Conservation (phyloP, 2,329 filamentous ascomycete species). For the Aspergillus ochraceoroseus region DNA sequence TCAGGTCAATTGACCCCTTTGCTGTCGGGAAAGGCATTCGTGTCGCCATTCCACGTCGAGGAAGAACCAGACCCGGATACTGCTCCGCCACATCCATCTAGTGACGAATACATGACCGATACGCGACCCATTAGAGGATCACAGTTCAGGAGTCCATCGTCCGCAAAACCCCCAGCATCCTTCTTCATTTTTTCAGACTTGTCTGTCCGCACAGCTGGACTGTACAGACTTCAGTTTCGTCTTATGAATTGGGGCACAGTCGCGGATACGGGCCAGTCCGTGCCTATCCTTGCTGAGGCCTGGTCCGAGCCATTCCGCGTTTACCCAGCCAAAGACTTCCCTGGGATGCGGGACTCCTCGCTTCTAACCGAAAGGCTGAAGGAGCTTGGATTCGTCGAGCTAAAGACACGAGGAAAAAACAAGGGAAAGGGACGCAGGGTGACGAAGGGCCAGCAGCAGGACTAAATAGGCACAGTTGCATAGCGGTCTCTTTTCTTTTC, state of each 20-base stretch:
- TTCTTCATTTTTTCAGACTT: constrained; percentile 49
- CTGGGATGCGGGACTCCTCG: constrained; percentile 42
- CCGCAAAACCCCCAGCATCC: constrained; percentile 31
- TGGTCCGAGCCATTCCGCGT: constrained; percentile 43
- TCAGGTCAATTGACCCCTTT: constrained; percentile 27
- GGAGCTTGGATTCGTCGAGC: constrained; percentile 39
- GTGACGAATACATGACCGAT: constrained; percentile 13
- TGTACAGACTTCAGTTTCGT: constrained; percentile 45
- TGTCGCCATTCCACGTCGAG: constrained; percentile 42
- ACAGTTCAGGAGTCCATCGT: constrained; percentile 14
- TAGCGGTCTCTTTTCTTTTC: background rate
- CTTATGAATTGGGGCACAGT: constrained; percentile 42
- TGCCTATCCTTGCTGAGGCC: constrained; percentile 38
- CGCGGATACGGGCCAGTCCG: constrained; percentile 33
- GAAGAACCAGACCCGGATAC: constrained; percentile 43
- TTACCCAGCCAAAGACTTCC: constrained; percentile 44
- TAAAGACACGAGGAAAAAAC: constrained; percentile 39
- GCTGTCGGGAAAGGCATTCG: constrained; percentile 39
- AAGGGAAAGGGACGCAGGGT: constrained; percentile 33
- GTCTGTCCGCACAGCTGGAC: constrained; percentile 44
- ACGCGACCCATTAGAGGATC: constrained; percentile 4
- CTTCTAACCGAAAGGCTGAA: constrained; percentile 38
- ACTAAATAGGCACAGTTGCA: too few relatives aligned
- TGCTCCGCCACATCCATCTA: constrained; percentile 38
- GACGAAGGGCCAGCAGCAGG: background rate